phyloP scores from a whole-genome alignment of 1,139 yeast genomes.

The Maudiozyma humilis region DNA sequence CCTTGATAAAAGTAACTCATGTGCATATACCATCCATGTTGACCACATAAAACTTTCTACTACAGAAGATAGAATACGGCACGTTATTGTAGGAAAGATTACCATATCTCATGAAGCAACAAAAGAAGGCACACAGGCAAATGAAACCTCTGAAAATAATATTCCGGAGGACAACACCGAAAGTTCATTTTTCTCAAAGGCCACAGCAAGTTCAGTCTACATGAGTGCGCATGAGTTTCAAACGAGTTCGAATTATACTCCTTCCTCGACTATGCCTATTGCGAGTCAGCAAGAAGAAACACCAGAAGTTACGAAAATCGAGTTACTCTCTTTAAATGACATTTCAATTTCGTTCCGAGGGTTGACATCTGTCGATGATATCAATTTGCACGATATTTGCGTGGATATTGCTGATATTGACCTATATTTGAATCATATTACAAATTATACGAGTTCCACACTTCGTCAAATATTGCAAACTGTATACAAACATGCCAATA shows the following conservation, averaged over 20 bases:
- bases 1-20: constrained; percentile 10
- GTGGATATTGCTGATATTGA: constrained; percentile 12
- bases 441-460: neutral
- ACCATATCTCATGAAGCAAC: neutral
- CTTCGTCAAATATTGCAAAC: neutral
- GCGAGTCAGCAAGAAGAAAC: no score
- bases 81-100: constrained; percentile 8
- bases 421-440: constrained; percentile 10
- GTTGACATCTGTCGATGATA: constrained; percentile 39
- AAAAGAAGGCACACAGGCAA: no score
- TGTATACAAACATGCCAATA: no score
- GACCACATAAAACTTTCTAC: constrained; percentile 15
- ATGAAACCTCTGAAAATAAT: neutral
- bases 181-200: constrained; percentile 60
- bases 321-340: constrained; percentile 29
- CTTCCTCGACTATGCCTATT: no score
- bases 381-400: constrained; percentile 24
- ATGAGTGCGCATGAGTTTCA: constrained; percentile 82
- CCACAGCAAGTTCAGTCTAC: constrained; percentile 64
- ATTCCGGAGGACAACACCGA: constrained; percentile 36
- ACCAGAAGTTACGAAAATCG: constrained; percentile 36
- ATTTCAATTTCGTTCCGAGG: constrained; percentile 45
- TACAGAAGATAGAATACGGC: constrained; percentile 14
- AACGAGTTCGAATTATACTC: no score
- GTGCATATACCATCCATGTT: constrained; percentile 10